These are phyloP conservation scores for Debaryomycetaceae sp. DNA, from an alignment of 1,139 yeast genomes.

Conservation along the genomic window DNA sequence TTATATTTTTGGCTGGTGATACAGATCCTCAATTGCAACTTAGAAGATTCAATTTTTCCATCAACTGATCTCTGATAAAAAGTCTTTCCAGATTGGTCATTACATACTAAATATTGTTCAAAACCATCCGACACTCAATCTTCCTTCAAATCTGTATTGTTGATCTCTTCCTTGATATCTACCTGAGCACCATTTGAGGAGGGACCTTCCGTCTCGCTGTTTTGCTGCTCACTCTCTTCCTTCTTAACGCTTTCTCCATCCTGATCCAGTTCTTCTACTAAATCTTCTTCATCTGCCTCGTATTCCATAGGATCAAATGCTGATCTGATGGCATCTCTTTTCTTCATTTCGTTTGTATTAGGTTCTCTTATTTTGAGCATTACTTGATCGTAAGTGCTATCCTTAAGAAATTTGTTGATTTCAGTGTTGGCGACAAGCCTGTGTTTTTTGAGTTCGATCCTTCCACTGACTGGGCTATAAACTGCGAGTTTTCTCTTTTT, in stretches of 20 bases:
- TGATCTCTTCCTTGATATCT: slow-evolving; percentile 1
- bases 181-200: neutral
- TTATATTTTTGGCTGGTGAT: too few species aligned
- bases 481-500: slow-evolving; percentile 55
- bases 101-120: too few species aligned
- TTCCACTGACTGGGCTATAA: slow-evolving; percentile 76
- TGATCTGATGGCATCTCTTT: slow-evolving; percentile 65
- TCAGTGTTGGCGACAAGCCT: slow-evolving; percentile 53
- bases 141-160: too few species aligned
- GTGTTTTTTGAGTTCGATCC: slow-evolving; percentile 79
- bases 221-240: slow-evolving; percentile 2
- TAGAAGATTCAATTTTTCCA: too few species aligned
- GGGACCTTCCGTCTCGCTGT: neutral
- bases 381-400: slow-evolving; percentile 52
- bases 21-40: too few species aligned
- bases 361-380: slow-evolving; percentile 70
- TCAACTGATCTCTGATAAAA: too few species aligned
- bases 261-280: slow-evolving; percentile 6
- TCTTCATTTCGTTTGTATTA: slow-evolving; percentile 62
- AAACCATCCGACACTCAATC: too few species aligned
- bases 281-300: slow-evolving; percentile 12
- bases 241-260: slow-evolving; percentile 2
- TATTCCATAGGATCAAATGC: slow-evolving; percentile 64
- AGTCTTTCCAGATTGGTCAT: too few species aligned
- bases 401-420: slow-evolving; percentile 49